phyloP scores from a whole-genome alignment of 1,284 basidiomycete genomes.

The Afroboletus lepidellus region DNA sequence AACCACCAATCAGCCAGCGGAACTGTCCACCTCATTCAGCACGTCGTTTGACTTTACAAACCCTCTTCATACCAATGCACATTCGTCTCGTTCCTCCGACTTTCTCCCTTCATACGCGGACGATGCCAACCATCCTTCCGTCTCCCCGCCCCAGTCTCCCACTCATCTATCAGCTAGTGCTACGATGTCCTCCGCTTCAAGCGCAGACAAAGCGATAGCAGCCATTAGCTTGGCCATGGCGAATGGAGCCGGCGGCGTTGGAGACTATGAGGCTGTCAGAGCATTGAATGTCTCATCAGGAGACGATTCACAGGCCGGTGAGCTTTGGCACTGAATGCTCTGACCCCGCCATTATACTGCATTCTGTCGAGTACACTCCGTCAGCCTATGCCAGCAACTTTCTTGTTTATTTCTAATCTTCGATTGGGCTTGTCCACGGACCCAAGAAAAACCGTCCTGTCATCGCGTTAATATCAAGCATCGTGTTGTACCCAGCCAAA shows the following conservation, averaged over 20 bases:
- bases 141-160: conserved; percentile 16
- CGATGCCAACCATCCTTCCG: conserved; percentile 2
- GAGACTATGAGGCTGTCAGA: conserved; percentile 58
- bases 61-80: conserved; percentile 25
- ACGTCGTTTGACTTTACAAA: conserved; percentile 28
- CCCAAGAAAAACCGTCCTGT: conserved; percentile 20
- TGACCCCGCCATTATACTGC: not conserved
- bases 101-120: conserved; percentile 40
- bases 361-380: conserved; percentile 1
- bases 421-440: conserved; percentile 17
- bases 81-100: conserved; percentile 26
- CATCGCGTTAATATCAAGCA: conserved; percentile 30
- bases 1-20: conserved; percentile 12
- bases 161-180: not conserved
- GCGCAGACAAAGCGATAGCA: conserved; percentile 59
- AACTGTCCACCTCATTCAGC: conserved; percentile 27
- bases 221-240: conserved; percentile 63
- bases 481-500: conserved; percentile 29
- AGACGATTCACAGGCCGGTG: conserved; percentile 52
- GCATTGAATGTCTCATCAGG: conserved; percentile 39
- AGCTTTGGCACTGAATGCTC: conserved; percentile 56
- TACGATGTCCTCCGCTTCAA: conserved; percentile 34
- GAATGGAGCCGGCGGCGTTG: conserved; percentile 66
- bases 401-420: conserved; percentile 33
- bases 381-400: conserved; percentile 2